Percentiles rank a stretch among this genome's conserved stretches.
phyloP scores from a whole-genome alignment of 176 grass and related monocot species.

The Saccharum officinarum region DNA sequence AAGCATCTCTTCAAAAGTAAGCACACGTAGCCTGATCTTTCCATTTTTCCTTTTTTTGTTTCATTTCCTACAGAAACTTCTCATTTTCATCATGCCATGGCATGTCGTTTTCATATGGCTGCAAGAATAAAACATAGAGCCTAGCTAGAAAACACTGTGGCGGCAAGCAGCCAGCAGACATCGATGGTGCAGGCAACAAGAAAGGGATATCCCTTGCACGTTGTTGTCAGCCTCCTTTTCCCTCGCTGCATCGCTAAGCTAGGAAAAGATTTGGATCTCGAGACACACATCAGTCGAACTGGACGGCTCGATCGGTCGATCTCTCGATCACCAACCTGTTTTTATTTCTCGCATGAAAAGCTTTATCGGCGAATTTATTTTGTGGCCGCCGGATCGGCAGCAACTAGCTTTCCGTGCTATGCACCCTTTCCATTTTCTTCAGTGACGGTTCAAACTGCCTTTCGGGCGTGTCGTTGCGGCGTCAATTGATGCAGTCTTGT shows the following conservation, averaged over 20 bases:
- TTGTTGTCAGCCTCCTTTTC: slow-evolving; percentile 18
- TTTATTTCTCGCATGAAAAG: not conserved
- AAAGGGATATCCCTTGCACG: slow-evolving; percentile 42
- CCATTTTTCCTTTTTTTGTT: not conserved
- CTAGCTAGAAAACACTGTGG: not conserved
- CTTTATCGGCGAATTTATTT: slow-evolving; percentile 6
- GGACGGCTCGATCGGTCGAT: not conserved
- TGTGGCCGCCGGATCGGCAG: not conserved
- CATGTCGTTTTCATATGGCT: not conserved
- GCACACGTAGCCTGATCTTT: not conserved
- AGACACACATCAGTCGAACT: not conserved
- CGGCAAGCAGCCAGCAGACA: not conserved
- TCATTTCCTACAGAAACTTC: not conserved
- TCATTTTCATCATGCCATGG: not conserved
- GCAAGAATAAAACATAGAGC: not conserved
- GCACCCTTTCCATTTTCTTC: slow-evolving; percentile 19
- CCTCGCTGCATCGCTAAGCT: slow-evolving; percentile 40
- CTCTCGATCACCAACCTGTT: slow-evolving; percentile 18
- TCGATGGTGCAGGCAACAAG: slow-evolving; percentile 19
- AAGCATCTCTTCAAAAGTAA: slow-evolving; percentile 86
- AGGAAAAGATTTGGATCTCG: slow-evolving; percentile 24
- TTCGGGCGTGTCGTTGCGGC: slow-evolving; percentile 27
- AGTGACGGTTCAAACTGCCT: slow-evolving; percentile 35
- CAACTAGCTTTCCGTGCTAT: slow-evolving; percentile 37
- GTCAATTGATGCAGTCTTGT: slow-evolving; percentile 25